phyloP scores from a whole-genome alignment of 1,284 basidiomycete species.

The Ustilago nuda region DNA sequence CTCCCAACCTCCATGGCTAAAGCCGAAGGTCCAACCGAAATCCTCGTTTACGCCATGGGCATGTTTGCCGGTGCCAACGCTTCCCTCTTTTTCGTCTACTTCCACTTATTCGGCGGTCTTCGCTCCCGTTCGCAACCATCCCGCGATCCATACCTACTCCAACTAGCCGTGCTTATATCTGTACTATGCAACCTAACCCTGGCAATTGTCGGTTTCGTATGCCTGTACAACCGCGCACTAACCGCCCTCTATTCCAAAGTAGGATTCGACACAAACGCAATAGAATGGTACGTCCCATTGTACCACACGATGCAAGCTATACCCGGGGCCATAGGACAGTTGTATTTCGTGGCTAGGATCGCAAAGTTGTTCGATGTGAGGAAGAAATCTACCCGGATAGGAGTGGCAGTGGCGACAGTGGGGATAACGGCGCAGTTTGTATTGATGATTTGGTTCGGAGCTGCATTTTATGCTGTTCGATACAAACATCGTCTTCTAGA shows the following conservation, averaged over 20 bases:
- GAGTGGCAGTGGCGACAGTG: background rate
- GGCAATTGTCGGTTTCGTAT: background rate
- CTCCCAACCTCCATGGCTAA: constrained; percentile 22
- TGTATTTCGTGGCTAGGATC: constrained; percentile 30
- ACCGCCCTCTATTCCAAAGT: constrained; percentile 14
- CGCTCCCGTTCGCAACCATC: background rate
- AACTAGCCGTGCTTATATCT: constrained; percentile 4
- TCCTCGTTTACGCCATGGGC: constrained; percentile 18
- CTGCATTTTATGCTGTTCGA: constrained; percentile 8
- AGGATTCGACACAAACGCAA: constrained; percentile 31
- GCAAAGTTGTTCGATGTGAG: constrained; percentile 29
- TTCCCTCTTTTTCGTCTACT: constrained; percentile 30
- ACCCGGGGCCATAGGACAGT: constrained; percentile 33
- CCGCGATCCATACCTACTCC: constrained; percentile 22
- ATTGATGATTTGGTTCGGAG: constrained; percentile 30
- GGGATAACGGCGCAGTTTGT: constrained; percentile 13
- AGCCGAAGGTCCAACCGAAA: constrained; percentile 20
- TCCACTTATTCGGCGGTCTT: constrained; percentile 18
- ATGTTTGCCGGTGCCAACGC: constrained; percentile 28
- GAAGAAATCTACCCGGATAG: background rate
- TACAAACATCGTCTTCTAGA: constrained; percentile 22
- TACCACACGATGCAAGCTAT: constrained; percentile 25
- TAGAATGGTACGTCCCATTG: constrained; percentile 25
- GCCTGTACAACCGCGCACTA: constrained; percentile 8
- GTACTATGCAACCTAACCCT: constrained; percentile 23